These are phyloP conservation scores for Erysimum cheiri DNA, from an alignment of 441 rosid genomes.

Conservation along the genomic window DNA sequence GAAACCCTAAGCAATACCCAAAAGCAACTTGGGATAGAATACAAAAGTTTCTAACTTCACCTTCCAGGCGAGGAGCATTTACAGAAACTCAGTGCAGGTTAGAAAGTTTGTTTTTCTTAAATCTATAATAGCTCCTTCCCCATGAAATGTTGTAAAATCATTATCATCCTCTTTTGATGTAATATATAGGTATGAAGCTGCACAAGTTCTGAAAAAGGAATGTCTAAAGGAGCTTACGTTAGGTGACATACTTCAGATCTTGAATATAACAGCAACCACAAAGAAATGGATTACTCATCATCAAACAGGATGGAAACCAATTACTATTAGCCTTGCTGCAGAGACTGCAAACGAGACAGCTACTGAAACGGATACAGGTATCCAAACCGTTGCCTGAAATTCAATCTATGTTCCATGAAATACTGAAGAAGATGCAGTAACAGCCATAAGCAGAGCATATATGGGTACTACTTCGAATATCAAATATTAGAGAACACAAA, in stretches of 20 bases:
- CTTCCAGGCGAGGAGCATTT: constrained; percentile 52
- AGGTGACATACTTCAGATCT: constrained; percentile 64
- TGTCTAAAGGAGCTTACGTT: constrained; percentile 59
- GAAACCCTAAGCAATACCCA: constrained; percentile 53
- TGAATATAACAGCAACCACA: constrained; percentile 54
- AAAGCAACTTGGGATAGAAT: constrained; percentile 62
- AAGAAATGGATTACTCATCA: constrained; percentile 66
- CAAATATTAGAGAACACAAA: constrained; percentile 17
- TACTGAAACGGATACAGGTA: constrained; percentile 43
- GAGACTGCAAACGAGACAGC: constrained; percentile 41
- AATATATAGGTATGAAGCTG: constrained; percentile 66
- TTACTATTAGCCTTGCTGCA: constrained; percentile 50
- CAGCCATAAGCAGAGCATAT: constrained; percentile 28
- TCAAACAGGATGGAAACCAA: constrained; percentile 72
- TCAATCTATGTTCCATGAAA: constrained; percentile 20
- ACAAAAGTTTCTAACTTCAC: constrained; percentile 54
- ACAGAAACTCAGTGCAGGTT: constrained; percentile 63
- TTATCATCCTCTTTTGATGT: not conserved
- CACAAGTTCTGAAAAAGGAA: constrained; percentile 53
- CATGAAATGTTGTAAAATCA: not conserved
- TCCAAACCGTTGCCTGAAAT: constrained; percentile 35
- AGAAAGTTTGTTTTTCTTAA: constrained; percentile 2
- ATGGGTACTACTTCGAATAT: constrained; percentile 25
- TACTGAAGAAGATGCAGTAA: constrained; percentile 24
- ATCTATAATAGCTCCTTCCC: constrained; percentile 7